These are phyloP conservation scores for Cladophialophora yegresii DNA, from an alignment of 2,329 filamentous ascomycete genomes.

Conservation along the genomic window DNA sequence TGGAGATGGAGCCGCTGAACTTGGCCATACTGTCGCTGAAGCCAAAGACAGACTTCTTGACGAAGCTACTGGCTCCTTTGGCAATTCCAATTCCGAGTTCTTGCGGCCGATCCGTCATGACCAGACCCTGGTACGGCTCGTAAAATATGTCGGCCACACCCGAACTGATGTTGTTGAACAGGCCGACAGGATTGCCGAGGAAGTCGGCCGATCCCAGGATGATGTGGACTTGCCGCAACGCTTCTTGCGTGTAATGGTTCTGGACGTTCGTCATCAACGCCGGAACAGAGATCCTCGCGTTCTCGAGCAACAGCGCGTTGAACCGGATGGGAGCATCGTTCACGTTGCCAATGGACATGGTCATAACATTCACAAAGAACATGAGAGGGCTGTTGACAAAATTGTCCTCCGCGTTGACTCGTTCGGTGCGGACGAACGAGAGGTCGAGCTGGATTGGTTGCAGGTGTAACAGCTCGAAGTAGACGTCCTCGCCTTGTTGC, in stretches of 20 bases:
- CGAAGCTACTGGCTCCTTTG: conserved; percentile 93
- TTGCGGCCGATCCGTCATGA: conserved; percentile 92
- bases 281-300: conserved; percentile 84
- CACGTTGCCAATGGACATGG: conserved; percentile 98
- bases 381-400: conserved; percentile 90
- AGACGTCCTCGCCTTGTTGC: conserved; percentile 87
- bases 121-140: conserved; percentile 95
- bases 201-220: conserved; percentile 97
- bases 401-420: conserved; percentile 94
- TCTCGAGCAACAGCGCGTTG: conserved; percentile 92
- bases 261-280: conserved; percentile 83
- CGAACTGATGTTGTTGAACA: conserved; percentile 98
- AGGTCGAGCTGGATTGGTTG: conserved; percentile 98
- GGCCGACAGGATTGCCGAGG: conserved; percentile 91
- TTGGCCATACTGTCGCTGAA: conserved; percentile 98
- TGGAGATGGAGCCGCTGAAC: conserved; percentile 94
- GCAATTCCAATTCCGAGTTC: conserved; percentile 94
- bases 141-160: conserved; percentile 98
- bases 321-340: conserved; percentile 94
- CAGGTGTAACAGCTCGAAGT: conserved; percentile 95
- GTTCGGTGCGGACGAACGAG: conserved; percentile 94
- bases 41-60: conserved; percentile 98
- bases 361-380: conserved; percentile 98
- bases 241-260: conserved; percentile 96
- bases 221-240: conserved; percentile 93